Evolutionary conservation across 257 asterid genomes (phyloP).

Genomic region (Cordia subcordata): DNA sequence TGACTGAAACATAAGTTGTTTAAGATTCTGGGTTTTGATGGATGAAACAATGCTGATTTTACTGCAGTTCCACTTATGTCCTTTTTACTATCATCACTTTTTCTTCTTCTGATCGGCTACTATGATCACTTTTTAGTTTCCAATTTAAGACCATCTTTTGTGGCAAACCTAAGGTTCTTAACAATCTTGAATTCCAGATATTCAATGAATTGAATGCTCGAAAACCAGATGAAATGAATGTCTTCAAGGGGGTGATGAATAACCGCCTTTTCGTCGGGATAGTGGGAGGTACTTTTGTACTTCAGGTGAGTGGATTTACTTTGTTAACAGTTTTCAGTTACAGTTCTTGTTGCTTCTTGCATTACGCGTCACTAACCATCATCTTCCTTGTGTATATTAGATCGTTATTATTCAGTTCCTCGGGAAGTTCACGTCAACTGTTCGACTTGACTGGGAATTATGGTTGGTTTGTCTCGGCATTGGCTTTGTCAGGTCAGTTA

Average conservation of each 20-base stretch:
- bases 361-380: slow-evolving; percentile 16
- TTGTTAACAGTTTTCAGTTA: not conserved
- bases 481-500: slow-evolving; percentile 62
- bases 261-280: slow-evolving; percentile 75
- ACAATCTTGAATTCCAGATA: slow-evolving; percentile 36
- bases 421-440: slow-evolving; percentile 69
- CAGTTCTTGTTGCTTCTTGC: not conserved
- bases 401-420: slow-evolving; percentile 71
- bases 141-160: slow-evolving; percentile 4
- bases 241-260: slow-evolving; percentile 77
- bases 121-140: not conserved
- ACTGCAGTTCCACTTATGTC: not conserved
- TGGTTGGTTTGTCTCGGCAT: slow-evolving; percentile 70
- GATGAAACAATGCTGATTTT: too few relatives aligned
- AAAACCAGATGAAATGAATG: slow-evolving; percentile 75
- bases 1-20: not conserved
- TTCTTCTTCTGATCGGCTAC: too few relatives aligned
- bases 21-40: too few relatives aligned
- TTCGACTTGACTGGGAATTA: slow-evolving; percentile 37
- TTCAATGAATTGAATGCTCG: slow-evolving; percentile 88
- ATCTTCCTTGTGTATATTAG: slow-evolving; percentile 26
- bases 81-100: not conserved
- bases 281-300: slow-evolving; percentile 69
- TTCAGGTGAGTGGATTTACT: slow-evolving; percentile 38
- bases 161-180: not conserved